Evolutionary conservation across 2,329 filamentous ascomycete genomes (phyloP).

Genomic region (Cladosporium sphaerospermum): DNA sequence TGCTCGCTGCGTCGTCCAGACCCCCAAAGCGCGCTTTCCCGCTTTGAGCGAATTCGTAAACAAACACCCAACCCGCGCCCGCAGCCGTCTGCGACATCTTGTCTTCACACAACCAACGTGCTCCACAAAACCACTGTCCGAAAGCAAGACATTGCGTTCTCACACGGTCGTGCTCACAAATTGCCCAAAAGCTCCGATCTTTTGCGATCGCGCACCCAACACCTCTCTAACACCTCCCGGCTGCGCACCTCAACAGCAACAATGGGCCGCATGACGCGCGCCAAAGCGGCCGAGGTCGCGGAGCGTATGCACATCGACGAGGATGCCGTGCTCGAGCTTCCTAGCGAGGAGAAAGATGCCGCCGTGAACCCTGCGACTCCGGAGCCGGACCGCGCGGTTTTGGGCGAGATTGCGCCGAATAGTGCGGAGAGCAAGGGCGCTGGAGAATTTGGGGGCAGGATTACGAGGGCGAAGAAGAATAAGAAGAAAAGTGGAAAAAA

Average conservation of each 20-base stretch:
- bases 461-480: constrained; percentile 16
- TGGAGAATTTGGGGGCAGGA: constrained; percentile 17
- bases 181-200: background rate
- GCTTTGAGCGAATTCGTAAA: background rate
- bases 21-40: background rate
- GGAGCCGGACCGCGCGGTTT: constrained; percentile 29
- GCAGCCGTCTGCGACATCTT: background rate
- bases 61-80: background rate
- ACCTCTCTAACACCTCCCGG: background rate
- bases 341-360: constrained; percentile 9
- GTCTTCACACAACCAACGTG: background rate
- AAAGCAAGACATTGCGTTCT: background rate
- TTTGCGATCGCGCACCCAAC: background rate
- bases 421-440: constrained; percentile 18
- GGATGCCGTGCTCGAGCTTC: constrained; percentile 28
- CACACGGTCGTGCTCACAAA: background rate
- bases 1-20: background rate
- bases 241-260: background rate
- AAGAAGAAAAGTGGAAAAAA: constrained; percentile 17
- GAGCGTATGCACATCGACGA: constrained; percentile 32
- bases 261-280: constrained; percentile 38
- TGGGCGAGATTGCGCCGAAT: constrained; percentile 38
- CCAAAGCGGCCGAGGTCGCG: constrained; percentile 35
- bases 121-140: background rate
- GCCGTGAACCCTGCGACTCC: constrained; percentile 10